Evolutionary conservation across 2,329 filamentous ascomycete species (phyloP), one percentile per base, ranked within the genome.

Genomic region (Trichophyton schoenleinii): DNA sequence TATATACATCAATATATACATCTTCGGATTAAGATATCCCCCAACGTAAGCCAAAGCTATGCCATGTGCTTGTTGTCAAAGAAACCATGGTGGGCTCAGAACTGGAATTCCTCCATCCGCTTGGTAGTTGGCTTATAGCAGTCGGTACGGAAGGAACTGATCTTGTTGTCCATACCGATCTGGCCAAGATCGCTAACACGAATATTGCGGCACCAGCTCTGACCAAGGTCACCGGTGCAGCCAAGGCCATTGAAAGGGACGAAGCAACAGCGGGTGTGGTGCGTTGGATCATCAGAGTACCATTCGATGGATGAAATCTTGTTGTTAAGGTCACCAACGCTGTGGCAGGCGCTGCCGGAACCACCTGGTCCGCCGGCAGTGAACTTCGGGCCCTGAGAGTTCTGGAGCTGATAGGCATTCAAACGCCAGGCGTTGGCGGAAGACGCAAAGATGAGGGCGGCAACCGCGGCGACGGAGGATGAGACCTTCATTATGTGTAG

Each of bases 151-250:
- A 41, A 58, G 8, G 57, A 41, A 22, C 31, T 58, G 22, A 58
- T 58, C 38, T 58, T 58, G 57, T 58, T 58, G 22, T 58, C 57
- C 57, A 58, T 58, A 36, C 25, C 20, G 57, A 58, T 41, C 34
- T 8, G 9, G 9, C 34, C 22, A 28, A 58, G 38, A 36, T 58
- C 57, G 20, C 28, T 8, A 15, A 58, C 41, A 25, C 57, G 41
- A 44, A 58, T 58, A 18, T 58, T 58, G 11, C 22, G 28, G 57
- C 57, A 58, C 57, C 57, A 58, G 31, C 22, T 42, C 22, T 58
- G 57, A 13, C 57, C 57, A 8, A 58, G n/a, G 38, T 8, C 28
- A 20, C 20, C 36, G n/a, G 15, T 41, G 36, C 57, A 58, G 15
- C 34, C 34, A 8, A 58, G 34, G n/a, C 57, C 57, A n/a, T 58